Base-by-base conservation (phyloP, 371 early-diverging fungal genomes). In the Fennellomyces sp. region DNA sequence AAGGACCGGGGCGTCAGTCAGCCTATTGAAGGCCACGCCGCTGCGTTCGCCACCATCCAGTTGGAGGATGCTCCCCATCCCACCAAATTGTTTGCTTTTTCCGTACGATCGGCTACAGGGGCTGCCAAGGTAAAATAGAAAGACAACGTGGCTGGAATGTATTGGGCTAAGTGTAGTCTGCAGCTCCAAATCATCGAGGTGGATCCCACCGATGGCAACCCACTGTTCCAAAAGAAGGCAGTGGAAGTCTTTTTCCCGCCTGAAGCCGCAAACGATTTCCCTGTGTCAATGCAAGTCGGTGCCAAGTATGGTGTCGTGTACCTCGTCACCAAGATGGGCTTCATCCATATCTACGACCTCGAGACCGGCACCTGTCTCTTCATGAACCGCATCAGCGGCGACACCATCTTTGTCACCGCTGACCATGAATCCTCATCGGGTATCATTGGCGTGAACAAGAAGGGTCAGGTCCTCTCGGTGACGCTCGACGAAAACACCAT, bases 401-500 rank as follows among this genome's bases (percentile, higher is more conserved):
- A 97, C 55, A 96, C 99, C 25, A 92, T 98, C 58, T 98, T 98
- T 83, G 94, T 95, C 33, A 94, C 98, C 56, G 90, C 97, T n/a
- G 96, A 95, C 66, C 87, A 92, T 62, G 90, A 91, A 45, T 78
- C 82, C 12, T 88, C 90, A 2, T 84, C 89, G 55, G 99, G 99
- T 61, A 84, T 98, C 35, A 91, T 98, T 66, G 93, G 91, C 51
- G 94, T 98, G 48, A 98, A 98, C 79, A 88, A 96, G 65, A 96
- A 94, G 75, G 99, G 99, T 39, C 97, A 97, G 82, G 97, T 97
- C 11, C 85, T 97, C 19, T 94, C 96, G 5, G 97, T 97, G 10
- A 85, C 87, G 55, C 82, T 98, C 36, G 94, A 97, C 58, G 97
- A 96, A 68, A 72, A 87, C 45, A 92, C 83, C 52, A 82, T 96